Conservation (phyloP, 768 basidiomycete species). For the Serendipita indica region DNA sequence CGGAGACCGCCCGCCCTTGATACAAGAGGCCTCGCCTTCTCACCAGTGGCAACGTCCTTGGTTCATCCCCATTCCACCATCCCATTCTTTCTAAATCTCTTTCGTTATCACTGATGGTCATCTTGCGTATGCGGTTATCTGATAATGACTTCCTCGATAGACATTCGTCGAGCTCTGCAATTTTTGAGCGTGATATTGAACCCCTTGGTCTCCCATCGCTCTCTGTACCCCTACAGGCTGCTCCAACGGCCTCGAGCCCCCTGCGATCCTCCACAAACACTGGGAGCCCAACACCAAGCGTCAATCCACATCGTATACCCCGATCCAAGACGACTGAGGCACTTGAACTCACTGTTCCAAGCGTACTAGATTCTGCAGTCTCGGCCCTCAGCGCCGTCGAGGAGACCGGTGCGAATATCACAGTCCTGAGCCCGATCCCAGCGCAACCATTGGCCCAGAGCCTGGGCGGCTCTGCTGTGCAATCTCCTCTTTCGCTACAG, state of each 20-base stretch:
- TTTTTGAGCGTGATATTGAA: conserved; percentile 86
- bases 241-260: conserved; percentile 22
- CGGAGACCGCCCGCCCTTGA: no score
- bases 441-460: background rate
- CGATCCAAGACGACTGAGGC: conserved; percentile 58
- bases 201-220: conserved; percentile 14
- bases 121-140: no score
- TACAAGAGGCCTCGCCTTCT: no score
- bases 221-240: background rate
- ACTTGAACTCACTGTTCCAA: conserved; percentile 67
- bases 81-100: no score
- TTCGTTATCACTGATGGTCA: no score
- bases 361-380: conserved; percentile 73
- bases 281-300: conserved; percentile 18
- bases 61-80: no score
- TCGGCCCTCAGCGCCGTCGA: conserved; percentile 37
- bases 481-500: conserved; percentile 1
- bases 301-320: conserved; percentile 51
- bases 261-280: conserved; percentile 25
- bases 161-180: conserved; percentile 74
- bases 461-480: background rate
- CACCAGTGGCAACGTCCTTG: no score
- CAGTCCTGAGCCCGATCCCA: background rate
- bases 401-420: conserved; percentile 6
- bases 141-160: conserved; percentile 18